phyloP scores from a whole-genome alignment of 139 green algal genomes.

The Limnomonas spitsbergensis region DNA sequence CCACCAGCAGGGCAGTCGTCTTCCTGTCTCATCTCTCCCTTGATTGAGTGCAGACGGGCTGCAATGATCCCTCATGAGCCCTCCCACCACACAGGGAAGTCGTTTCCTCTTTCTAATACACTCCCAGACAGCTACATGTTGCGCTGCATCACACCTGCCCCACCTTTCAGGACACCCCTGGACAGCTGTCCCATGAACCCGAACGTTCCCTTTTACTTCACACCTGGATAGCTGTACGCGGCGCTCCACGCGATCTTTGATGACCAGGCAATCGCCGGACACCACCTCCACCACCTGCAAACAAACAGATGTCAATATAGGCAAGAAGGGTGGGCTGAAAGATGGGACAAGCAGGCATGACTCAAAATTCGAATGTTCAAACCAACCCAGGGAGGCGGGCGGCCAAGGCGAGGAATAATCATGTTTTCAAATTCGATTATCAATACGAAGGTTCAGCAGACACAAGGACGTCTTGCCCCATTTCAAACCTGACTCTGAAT shows the following conservation, averaged over 20 bases:
- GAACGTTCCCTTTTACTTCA: no score
- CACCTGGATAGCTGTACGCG: constrained; percentile 65
- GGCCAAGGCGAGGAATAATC: no score
- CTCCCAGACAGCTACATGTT: no score
- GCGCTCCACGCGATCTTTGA: constrained; percentile 80
- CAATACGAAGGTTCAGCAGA: background rate
- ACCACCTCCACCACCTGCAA: constrained; percentile 71
- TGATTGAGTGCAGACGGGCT: no score
- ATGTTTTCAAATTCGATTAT: background rate
- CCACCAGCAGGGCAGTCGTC: no score
- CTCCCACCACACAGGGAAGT: no score
- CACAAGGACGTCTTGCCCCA: background rate
- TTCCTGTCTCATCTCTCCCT: no score
- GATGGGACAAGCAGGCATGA: background rate
- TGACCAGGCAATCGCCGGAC: constrained; percentile 84
- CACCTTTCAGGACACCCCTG: background rate
- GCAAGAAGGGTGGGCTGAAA: background rate
- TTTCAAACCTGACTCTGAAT: background rate
- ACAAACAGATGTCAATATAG: background rate
- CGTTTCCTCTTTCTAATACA: no score
- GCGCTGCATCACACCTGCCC: no score
- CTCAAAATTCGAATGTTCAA: background rate
- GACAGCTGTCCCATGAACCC: no score
- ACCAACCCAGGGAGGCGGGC: no score
- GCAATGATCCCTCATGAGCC: no score